Evolutionary conservation across 2,329 filamentous ascomycete species (phyloP).

Genomic region (Colletotrichum lini): DNA sequence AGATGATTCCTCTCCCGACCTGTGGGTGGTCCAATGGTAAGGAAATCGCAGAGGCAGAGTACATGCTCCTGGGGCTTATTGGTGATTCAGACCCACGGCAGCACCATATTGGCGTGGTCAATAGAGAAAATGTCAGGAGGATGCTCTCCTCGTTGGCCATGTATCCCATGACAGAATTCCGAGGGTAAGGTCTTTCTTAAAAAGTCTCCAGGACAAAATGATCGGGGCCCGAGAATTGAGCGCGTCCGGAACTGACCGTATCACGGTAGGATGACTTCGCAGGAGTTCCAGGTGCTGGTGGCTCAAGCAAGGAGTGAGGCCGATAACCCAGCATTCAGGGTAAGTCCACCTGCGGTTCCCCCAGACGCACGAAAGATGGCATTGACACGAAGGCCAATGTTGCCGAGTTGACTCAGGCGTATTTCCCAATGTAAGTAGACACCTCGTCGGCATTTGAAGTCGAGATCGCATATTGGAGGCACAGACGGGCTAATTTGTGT

Average conservation of each 20-base stretch:
- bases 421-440: conserved; percentile 73
- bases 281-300: conserved; percentile 71
- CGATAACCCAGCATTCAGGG: conserved; percentile 69
- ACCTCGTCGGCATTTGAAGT: neutral
- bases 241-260: conserved; percentile 44
- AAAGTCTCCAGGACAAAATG: neutral
- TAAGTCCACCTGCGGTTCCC: conserved; percentile 49
- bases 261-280: conserved; percentile 65
- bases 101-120: conserved; percentile 66
- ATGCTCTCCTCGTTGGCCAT: conserved; percentile 69
- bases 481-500: neutral
- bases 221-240: too few species aligned
- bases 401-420: conserved; percentile 59
- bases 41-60: neutral
- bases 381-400: conserved; percentile 21
- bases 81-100: conserved; percentile 62
- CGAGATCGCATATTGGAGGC: neutral
- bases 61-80: conserved; percentile 9
- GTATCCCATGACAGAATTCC: conserved; percentile 68
- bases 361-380: neutral
- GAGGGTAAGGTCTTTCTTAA: conserved; percentile 55
- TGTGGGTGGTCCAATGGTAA: conserved; percentile 79
- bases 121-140: conserved; percentile 68
- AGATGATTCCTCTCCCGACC: conserved; percentile 77
- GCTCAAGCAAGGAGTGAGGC: conserved; percentile 70